A percentile compares a stretch with the other conserved stretches of the same genome.
Evolutionary conservation across 2,329 filamentous ascomycete species (phyloP).

Genomic region (Diaporthe eres): DNA sequence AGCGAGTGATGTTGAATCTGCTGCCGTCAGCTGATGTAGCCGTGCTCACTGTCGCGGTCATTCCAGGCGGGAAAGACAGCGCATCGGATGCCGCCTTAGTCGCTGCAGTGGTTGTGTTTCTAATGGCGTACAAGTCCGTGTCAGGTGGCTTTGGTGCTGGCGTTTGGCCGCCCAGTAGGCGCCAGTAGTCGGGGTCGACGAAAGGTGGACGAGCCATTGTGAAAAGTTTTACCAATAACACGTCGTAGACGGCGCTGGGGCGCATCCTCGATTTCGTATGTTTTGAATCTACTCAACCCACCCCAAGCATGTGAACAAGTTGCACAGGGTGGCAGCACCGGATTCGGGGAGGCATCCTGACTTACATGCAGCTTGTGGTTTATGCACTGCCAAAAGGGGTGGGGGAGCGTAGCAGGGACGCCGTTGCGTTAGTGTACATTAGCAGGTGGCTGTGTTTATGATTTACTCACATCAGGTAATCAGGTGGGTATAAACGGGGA

Average conservation of each 20-base stretch:
- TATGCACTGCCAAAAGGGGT: too few relatives aligned
- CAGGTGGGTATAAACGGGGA: too few relatives aligned
- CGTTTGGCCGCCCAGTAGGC: slow-evolving; percentile 13
- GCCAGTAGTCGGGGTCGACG: slow-evolving; percentile 20
- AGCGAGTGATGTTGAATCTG: slow-evolving; percentile 41
- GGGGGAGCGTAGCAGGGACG: too few relatives aligned
- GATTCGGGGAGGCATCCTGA: too few relatives aligned
- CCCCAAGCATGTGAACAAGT: too few relatives aligned
- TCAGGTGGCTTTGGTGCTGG: neutral
- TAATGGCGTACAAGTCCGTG: slow-evolving; percentile 17
- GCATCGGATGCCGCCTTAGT: slow-evolving; percentile 22
- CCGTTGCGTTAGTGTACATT: too few relatives aligned
- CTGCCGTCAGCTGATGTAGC: slow-evolving; percentile 28
- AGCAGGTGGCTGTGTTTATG: too few relatives aligned
- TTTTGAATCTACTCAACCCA: too few relatives aligned
- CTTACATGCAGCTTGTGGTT: too few relatives aligned
- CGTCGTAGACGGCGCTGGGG: neutral
- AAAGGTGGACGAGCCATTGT: slow-evolving; percentile 24
- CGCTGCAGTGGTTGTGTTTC: neutral
- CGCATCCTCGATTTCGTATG: neutral
- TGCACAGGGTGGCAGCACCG: too few relatives aligned
- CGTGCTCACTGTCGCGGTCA: slow-evolving; percentile 14
- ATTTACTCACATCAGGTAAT: too few relatives aligned
- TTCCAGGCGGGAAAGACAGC: neutral
- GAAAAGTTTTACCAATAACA: neutral